These are phyloP conservation scores for Hyphodiscus hymeniophilus DNA, from an alignment of 495 filamentous ascomycete species.

Conservation along the genomic window DNA sequence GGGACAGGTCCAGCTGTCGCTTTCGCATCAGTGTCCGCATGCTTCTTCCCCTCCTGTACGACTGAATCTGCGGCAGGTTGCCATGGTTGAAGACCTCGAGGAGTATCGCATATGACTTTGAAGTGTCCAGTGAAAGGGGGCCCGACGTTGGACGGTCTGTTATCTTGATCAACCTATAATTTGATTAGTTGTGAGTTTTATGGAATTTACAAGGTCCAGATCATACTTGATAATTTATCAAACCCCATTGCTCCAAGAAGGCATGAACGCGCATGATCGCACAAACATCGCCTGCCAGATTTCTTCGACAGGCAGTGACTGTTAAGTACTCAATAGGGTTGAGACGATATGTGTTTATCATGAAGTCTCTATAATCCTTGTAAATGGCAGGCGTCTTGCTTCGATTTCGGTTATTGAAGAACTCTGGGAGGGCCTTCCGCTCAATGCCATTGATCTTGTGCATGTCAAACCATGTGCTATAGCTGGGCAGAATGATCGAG, in stretches of 20 bases:
- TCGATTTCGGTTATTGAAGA: slow-evolving; percentile 95
- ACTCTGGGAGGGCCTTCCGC: slow-evolving; percentile 87
- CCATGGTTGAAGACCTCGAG: slow-evolving; percentile 87
- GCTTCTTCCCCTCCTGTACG: slow-evolving; percentile 64
- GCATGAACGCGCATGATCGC: slow-evolving; percentile 98
- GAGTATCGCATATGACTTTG: slow-evolving; percentile 87
- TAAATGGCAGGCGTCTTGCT: slow-evolving; percentile 98
- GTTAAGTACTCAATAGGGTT: slow-evolving; percentile 96
- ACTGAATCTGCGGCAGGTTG: slow-evolving; percentile 76
- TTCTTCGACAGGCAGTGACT: slow-evolving; percentile 92
- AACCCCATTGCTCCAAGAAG: slow-evolving; percentile 97
- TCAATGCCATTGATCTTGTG: slow-evolving; percentile 80
- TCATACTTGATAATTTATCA: slow-evolving; percentile 96
- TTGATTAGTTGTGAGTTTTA: slow-evolving; percentile 9
- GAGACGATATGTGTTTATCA: slow-evolving; percentile 97
- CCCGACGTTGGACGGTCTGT: slow-evolving; percentile 88
- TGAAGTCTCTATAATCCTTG: slow-evolving; percentile 98
- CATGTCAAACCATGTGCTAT: slow-evolving; percentile 99
- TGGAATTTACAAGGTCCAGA: background rate
- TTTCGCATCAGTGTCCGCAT: slow-evolving; percentile 66
- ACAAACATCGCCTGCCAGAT: slow-evolving; percentile 94
- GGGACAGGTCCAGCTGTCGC: slow-evolving; percentile 55
- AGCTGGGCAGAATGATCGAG: slow-evolving; percentile 89
- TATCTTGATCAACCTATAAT: slow-evolving; percentile 83
- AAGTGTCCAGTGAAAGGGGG: slow-evolving; percentile 98